These are phyloP conservation scores for Cytospora paraplurivora DNA, from an alignment of 2,329 filamentous ascomycete genomes.

Conservation along the genomic window DNA sequence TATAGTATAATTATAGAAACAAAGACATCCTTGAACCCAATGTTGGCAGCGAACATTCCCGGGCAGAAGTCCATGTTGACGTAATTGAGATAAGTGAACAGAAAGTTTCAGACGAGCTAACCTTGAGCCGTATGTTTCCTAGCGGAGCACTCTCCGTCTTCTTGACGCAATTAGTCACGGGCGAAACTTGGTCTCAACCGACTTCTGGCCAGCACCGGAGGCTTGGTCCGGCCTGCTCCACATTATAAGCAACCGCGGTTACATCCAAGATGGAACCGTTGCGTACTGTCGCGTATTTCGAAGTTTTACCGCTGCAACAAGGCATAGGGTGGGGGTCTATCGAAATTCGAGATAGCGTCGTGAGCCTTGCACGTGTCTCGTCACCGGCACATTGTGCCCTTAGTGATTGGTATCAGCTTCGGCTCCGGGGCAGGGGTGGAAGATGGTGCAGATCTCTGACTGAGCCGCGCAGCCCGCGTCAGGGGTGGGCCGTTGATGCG, in stretches of 20 bases:
- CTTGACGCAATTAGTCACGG: background rate
- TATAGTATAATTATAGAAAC: background rate
- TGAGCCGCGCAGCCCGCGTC: too few relatives aligned
- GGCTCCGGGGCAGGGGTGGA: too few relatives aligned
- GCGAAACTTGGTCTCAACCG: background rate
- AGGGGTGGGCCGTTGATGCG: too few relatives aligned
- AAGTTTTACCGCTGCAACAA: too few relatives aligned
- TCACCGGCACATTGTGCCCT: too few relatives aligned
- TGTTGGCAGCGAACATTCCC: background rate
- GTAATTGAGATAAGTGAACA: background rate
- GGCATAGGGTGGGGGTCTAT: too few relatives aligned
- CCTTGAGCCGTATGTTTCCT: background rate
- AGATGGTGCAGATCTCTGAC: too few relatives aligned
- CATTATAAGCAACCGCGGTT: conserved; percentile 1
- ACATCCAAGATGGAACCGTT: background rate
- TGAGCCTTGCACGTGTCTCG: too few relatives aligned
- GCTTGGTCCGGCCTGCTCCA: conserved; percentile 3
- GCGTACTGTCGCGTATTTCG: background rate
- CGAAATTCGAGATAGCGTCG: too few relatives aligned
- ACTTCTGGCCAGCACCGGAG: background rate
- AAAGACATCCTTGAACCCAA: background rate
- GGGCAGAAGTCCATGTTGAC: background rate
- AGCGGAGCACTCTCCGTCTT: background rate
- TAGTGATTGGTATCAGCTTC: too few relatives aligned
- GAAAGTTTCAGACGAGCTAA: background rate